Conservation (phyloP, 352 stramenopile genomes). For the Phytophthora ohioensis region DNA sequence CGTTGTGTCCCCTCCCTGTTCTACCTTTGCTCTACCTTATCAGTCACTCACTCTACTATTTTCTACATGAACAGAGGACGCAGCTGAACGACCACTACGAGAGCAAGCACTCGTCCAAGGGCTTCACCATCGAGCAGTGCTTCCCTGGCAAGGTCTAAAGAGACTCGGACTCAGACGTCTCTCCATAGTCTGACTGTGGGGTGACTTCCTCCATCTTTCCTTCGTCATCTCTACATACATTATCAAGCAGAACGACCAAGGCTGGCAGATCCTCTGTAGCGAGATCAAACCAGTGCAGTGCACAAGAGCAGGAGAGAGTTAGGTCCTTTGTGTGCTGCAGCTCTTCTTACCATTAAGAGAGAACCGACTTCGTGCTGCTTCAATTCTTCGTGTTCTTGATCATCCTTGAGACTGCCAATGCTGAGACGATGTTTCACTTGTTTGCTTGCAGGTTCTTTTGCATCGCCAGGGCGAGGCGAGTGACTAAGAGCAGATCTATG, state of each 20-base stretch:
- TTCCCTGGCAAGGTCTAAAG: slow-evolving; percentile 55
- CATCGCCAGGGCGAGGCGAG: slow-evolving; percentile 1
- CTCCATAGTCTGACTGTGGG: not conserved
- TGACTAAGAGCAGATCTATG: slow-evolving; percentile 32
- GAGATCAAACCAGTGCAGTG: slow-evolving; percentile 11
- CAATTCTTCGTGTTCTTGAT: slow-evolving; percentile 2
- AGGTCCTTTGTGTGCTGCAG: slow-evolving; percentile 6
- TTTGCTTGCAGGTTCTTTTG: slow-evolving; percentile 7
- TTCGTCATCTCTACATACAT: slow-evolving; percentile 10
- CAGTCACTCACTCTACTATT: not conserved
- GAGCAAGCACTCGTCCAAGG: slow-evolving; percentile 84
- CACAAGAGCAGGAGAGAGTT: slow-evolving; percentile 7
- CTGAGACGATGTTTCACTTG: slow-evolving; percentile 7
- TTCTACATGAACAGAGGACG: slow-evolving; percentile 43
- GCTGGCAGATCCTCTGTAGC: slow-evolving; percentile 18
- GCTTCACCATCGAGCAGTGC: slow-evolving; percentile 80
- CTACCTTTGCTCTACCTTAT: not conserved
- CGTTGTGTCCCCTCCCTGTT: slow-evolving; percentile 18
- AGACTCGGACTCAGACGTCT: not conserved
- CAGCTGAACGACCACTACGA: slow-evolving; percentile 85
- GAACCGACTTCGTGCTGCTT: slow-evolving; percentile 8
- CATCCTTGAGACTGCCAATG: not conserved
- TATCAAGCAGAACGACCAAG: slow-evolving; percentile 14
- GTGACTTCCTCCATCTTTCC: not conserved
- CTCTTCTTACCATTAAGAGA: slow-evolving; percentile 17